A percentile compares a stretch with the other conserved stretches of the same genome.
These are phyloP conservation scores for Kodamaea sagamina DNA, from an alignment of 805 yeast genomes.

Conservation along the genomic window DNA sequence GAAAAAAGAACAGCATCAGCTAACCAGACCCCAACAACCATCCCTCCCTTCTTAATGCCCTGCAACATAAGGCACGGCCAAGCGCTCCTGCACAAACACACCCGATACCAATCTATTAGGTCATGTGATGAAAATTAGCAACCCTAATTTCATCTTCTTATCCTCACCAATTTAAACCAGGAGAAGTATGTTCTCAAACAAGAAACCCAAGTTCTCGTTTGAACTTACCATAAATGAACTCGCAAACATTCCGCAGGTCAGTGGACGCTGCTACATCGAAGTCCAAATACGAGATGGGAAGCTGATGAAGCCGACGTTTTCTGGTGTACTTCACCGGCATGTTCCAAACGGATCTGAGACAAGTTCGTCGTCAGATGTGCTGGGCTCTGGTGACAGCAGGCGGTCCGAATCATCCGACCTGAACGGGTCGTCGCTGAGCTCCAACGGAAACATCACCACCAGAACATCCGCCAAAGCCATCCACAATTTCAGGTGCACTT, in stretches of 20 bases:
- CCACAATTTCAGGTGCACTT: constrained; percentile 42
- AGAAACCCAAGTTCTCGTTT: constrained; percentile 60
- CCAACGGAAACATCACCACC: constrained; percentile 28
- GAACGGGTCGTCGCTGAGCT: constrained; percentile 8
- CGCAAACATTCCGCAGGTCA: constrained; percentile 79
- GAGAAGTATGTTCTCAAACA: constrained; percentile 8
- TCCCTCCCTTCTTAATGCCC: too few relatives aligned
- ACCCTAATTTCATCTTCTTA: too few relatives aligned
- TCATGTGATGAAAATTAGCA: too few relatives aligned
- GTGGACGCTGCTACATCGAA: constrained; percentile 67
- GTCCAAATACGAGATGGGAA: constrained; percentile 59
- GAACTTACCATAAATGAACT: constrained; percentile 63
- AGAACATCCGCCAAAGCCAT: constrained; percentile 35
- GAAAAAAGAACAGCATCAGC: too few relatives aligned
- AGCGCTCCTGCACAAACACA: too few relatives aligned
- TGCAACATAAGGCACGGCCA: too few relatives aligned
- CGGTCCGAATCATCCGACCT: constrained; percentile 6
- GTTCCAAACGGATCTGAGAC: constrained; percentile 10
- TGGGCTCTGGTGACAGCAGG: background rate
- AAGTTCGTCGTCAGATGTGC: background rate
- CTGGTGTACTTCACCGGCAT: constrained; percentile 14
- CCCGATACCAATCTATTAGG: too few relatives aligned
- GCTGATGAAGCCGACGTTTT: constrained; percentile 17
- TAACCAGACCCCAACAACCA: too few relatives aligned
- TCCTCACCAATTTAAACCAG: too few relatives aligned